Conservation (phyloP, 352 stramenopile species). For the Phytopythium oedochilum region DNA sequence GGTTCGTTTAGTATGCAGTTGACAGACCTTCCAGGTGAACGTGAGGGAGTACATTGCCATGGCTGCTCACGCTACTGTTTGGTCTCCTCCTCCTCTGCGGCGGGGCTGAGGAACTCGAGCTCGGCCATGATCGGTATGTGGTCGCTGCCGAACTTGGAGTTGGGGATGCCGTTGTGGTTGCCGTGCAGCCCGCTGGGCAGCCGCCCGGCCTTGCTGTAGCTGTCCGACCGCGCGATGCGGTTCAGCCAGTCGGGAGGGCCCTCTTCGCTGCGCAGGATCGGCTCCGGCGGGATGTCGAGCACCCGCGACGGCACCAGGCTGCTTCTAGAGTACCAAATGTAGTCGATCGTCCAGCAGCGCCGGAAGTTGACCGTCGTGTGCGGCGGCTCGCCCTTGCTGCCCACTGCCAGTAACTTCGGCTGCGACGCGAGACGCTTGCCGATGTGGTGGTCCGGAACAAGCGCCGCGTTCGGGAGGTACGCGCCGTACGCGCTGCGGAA, state of each 20-base stretch:
- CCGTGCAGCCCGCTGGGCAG: constrained; percentile 57
- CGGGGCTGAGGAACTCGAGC: constrained; percentile 64
- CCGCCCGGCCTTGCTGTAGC: constrained; percentile 55
- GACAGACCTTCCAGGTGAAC: no score
- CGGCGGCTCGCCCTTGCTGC: constrained; percentile 60
- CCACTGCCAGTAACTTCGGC: constrained; percentile 12
- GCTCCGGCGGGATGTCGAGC: constrained; percentile 74
- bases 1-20: no score
- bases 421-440: constrained; percentile 1
- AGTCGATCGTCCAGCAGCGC: constrained; percentile 87
- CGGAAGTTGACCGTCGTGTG: constrained; percentile 87
- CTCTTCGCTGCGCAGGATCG: constrained; percentile 58
- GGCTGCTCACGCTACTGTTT: constrained; percentile 17
- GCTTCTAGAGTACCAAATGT: constrained; percentile 83
- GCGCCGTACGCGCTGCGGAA: constrained; percentile 71
- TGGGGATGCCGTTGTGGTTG: constrained; percentile 88
- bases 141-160: constrained; percentile 80
- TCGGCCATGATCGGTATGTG: constrained; percentile 85
- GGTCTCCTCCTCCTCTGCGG: constrained; percentile 19
- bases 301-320: constrained; percentile 54
- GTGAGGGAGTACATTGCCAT: no score
- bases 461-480: constrained; percentile 53
- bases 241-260: constrained; percentile 78
- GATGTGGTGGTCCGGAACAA: constrained; percentile 15
- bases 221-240: constrained; percentile 62